These are phyloP conservation scores for Metschnikowia anglica DNA, from an alignment of 805 yeast genomes.

Conservation along the genomic window DNA sequence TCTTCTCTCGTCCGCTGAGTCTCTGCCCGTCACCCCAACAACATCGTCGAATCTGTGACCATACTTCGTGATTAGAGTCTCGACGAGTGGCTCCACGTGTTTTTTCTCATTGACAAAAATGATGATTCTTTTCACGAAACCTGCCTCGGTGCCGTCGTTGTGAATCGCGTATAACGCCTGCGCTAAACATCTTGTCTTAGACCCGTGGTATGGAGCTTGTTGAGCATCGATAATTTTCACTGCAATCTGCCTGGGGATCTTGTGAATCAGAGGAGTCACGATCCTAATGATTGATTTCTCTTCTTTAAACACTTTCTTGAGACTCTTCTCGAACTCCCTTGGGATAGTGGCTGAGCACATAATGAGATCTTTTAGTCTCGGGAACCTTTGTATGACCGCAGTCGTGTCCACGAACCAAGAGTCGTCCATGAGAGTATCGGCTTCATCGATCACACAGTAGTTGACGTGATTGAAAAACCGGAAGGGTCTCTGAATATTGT, in stretches of 20 bases:
- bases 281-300: slow-evolving; percentile 52
- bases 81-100: slow-evolving; percentile 58
- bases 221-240: slow-evolving; percentile 75
- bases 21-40: slow-evolving; percentile 65
- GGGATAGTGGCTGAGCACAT: slow-evolving; percentile 93
- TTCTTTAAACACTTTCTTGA: slow-evolving; percentile 60
- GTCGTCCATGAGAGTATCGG: slow-evolving; percentile 85
- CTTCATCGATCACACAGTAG: slow-evolving; percentile 83
- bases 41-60: slow-evolving; percentile 46
- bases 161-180: slow-evolving; percentile 85
- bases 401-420: slow-evolving; percentile 72
- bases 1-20: slow-evolving; percentile 58
- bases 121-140: slow-evolving; percentile 72
- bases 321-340: slow-evolving; percentile 61
- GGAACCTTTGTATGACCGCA: slow-evolving; percentile 50
- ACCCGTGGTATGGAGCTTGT: slow-evolving; percentile 77
- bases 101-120: slow-evolving; percentile 80
- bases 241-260: slow-evolving; percentile 73
- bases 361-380: slow-evolving; percentile 58
- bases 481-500: slow-evolving; percentile 32
- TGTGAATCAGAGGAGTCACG: slow-evolving; percentile 80
- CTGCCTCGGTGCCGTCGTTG: slow-evolving; percentile 78
- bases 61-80: slow-evolving; percentile 45
- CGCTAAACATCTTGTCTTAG: slow-evolving; percentile 79
- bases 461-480: slow-evolving; percentile 46